Percentiles rank a stretch among this genome's conserved stretches.
Evolutionary conservation across 768 basidiomycete species (phyloP).

Genomic region (Lactifluus subvellereus): DNA sequence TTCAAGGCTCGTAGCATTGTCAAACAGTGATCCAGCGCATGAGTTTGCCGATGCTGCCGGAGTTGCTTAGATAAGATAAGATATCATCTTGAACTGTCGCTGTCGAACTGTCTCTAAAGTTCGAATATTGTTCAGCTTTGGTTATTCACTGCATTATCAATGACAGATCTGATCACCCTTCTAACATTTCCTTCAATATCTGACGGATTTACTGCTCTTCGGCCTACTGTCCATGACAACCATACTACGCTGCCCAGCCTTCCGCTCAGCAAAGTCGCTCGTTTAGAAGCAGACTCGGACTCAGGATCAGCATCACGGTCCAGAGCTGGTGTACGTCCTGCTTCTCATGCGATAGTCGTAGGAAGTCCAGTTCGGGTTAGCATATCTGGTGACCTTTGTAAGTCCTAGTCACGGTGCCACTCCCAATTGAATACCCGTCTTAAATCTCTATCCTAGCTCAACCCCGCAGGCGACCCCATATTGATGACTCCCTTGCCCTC

Average conservation of each 20-base stretch:
- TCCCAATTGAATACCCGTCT: too few relatives aligned
- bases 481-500: constrained; percentile 29
- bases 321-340: constrained; percentile 26
- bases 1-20: constrained; percentile 8
- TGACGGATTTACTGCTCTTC: constrained; percentile 42
- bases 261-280: constrained; percentile 63
- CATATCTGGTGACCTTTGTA: constrained; percentile 39
- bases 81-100: not conserved
- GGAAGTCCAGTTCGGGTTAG: constrained; percentile 42
- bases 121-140: not conserved
- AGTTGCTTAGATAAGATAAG: constrained; percentile 14
- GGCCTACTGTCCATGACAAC: constrained; percentile 36
- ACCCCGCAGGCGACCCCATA: constrained; percentile 3
- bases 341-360: constrained; percentile 24
- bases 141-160: not conserved
- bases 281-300: constrained; percentile 61
- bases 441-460: constrained; percentile 20
- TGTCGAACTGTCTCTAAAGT: not conserved
- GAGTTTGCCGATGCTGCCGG: too few relatives aligned
- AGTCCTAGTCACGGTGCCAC: constrained; percentile 8
- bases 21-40: not conserved
- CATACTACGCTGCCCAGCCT: constrained; percentile 40
- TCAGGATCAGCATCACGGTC: constrained; percentile 58
- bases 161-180: constrained; percentile 20
- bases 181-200: constrained; percentile 36